A percentile compares a stretch with the other conserved stretches of the same genome.
Evolutionary conservation across 1,284 basidiomycete genomes (phyloP).

Genomic region (Thecaphora frezii): DNA sequence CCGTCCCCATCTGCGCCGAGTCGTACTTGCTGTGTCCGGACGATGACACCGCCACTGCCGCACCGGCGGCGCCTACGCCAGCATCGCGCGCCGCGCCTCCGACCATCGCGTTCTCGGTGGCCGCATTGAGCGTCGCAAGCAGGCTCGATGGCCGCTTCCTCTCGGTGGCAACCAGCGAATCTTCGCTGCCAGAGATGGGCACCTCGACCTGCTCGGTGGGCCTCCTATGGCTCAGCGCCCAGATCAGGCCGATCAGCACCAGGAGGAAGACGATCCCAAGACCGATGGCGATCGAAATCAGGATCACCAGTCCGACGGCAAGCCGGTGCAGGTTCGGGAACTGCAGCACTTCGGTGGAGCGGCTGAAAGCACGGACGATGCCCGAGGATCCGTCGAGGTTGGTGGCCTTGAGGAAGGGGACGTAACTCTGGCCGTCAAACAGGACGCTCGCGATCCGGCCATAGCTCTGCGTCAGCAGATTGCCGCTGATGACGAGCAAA

Average conservation of each 20-base stretch:
- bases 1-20: conserved; percentile 23
- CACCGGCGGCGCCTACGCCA: conserved; percentile 4
- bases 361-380: conserved; percentile 69
- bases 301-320: conserved; percentile 86
- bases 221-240: conserved; percentile 76
- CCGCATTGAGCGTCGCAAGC: conserved; percentile 55
- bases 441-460: conserved; percentile 73
- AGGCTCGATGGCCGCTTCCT: conserved; percentile 48
- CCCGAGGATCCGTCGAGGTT: conserved; percentile 72
- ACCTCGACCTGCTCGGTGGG: conserved; percentile 36
- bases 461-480: conserved; percentile 67
- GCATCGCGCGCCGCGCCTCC: conserved; percentile 64
- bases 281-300: conserved; percentile 94
- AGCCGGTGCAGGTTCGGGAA: conserved; percentile 60
- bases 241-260: conserved; percentile 81
- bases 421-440: conserved; percentile 80
- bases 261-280: conserved; percentile 91
- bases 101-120: conserved; percentile 82
- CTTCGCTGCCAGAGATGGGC: conserved; percentile 37
- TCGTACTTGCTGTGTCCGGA: conserved; percentile 62
- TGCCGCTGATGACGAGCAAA: conserved; percentile 85
- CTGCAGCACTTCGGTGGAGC: conserved; percentile 66
- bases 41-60: conserved; percentile 16
- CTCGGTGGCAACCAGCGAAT: conserved; percentile 37
- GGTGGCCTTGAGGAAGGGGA: conserved; percentile 79